Evolutionary conservation across 2,329 filamentous ascomycete genomes (phyloP).

Genomic region (Seiridium unicorne): DNA sequence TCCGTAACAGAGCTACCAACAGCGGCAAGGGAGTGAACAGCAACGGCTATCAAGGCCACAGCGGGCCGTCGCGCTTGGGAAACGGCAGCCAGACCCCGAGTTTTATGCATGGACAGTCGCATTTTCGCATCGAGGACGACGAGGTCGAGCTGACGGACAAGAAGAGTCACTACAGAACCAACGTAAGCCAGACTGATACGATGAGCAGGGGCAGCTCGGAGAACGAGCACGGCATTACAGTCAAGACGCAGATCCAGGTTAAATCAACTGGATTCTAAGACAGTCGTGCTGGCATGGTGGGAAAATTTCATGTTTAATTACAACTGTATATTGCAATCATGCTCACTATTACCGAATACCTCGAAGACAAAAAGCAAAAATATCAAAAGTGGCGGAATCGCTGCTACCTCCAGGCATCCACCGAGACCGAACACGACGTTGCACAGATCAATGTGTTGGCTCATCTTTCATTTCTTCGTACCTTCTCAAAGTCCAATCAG

Average conservation of each 20-base stretch:
- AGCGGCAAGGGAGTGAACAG: not conserved
- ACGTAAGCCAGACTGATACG: not conserved
- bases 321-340: too few species aligned
- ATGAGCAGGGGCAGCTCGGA: not conserved
- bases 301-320: too few species aligned
- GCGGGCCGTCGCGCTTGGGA: not conserved
- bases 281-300: not conserved
- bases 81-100: not conserved
- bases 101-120: not conserved
- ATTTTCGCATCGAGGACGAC: constrained; percentile 6
- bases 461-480: too few species aligned
- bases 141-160: constrained; percentile 6
- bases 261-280: not conserved
- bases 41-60: not conserved
- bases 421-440: too few species aligned
- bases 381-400: too few species aligned
- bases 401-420: too few species aligned
- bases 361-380: too few species aligned
- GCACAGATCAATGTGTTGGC: too few species aligned
- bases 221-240: not conserved
- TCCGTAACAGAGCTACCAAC: not conserved
- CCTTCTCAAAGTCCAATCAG: too few species aligned
- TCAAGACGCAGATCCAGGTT: not conserved
- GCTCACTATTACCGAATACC: too few species aligned
- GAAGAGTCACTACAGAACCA: not conserved